These are phyloP conservation scores for Blastocystis sp. DNA, from an alignment of 352 stramenopile species.

Conservation along the genomic window DNA sequence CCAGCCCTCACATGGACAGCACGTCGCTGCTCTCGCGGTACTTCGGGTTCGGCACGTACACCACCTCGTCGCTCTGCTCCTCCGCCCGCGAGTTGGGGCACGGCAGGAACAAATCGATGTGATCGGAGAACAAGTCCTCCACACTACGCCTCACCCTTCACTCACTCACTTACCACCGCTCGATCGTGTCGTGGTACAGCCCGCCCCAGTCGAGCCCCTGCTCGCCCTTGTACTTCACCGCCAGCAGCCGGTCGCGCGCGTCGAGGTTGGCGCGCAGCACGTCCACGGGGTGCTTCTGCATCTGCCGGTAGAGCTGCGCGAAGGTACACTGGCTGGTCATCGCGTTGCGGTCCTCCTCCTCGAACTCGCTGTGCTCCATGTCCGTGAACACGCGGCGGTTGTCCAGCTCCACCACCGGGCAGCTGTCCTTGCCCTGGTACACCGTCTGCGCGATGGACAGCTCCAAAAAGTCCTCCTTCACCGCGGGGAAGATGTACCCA, in stretches of 20 bases:
- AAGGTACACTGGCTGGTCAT: constrained; percentile 83
- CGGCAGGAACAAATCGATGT: constrained; percentile 79
- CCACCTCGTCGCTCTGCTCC: constrained; percentile 81
- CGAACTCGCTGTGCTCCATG: constrained; percentile 38
- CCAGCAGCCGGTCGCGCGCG: constrained; percentile 74
- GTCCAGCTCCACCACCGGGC: constrained; percentile 59
- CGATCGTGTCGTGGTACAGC: constrained; percentile 76
- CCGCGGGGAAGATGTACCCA: constrained; percentile 46
- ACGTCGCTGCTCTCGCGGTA: constrained; percentile 69
- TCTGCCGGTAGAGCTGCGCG: constrained; percentile 84
- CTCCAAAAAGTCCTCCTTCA: constrained; percentile 64
- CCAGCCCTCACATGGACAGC: constrained; percentile 73
- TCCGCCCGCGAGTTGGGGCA: constrained; percentile 84
- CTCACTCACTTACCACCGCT: constrained; percentile 58
- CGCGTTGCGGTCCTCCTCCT: constrained; percentile 53
- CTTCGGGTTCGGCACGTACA: constrained; percentile 83
- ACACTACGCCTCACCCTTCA: constrained; percentile 71
- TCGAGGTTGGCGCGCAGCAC: constrained; percentile 77
- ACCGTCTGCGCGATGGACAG: constrained; percentile 63
- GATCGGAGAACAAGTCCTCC: constrained; percentile 74
- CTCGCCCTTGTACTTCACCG: constrained; percentile 75
- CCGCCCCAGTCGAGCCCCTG: constrained; percentile 75
- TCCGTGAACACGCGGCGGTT: constrained; percentile 34
- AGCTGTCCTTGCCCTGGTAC: constrained; percentile 60
- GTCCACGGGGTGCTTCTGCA: constrained; percentile 80